Evolutionary conservation across 23 red algal genomes (phyloP).

Genomic region (Agarophyton chilense): DNA sequence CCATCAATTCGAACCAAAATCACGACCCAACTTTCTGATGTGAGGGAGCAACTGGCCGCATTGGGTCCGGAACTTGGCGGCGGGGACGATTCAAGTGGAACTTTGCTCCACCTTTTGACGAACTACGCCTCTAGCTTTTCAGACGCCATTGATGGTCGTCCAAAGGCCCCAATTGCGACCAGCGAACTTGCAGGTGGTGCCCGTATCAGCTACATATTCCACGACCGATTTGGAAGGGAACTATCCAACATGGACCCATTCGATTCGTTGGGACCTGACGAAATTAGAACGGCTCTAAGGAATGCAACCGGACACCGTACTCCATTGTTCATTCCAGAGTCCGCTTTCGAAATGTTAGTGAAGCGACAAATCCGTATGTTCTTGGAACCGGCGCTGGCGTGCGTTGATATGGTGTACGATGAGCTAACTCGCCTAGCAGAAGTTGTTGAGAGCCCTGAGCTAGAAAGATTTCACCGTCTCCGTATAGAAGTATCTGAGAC

Average conservation of each 20-base stretch:
- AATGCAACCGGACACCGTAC: conserved; percentile 96
- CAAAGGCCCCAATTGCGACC: conserved; percentile 73
- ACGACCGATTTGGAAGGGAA: conserved; percentile 85
- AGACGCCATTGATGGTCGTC: conserved; percentile 86
- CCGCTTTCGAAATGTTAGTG: conserved; percentile 91
- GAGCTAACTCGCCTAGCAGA: conserved; percentile 81
- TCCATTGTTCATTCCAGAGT: conserved; percentile 96
- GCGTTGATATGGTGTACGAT: conserved; percentile 94
- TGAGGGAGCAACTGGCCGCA: conserved; percentile 62
- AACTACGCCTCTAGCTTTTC: conserved; percentile 83
- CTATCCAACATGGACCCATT: conserved; percentile 86
- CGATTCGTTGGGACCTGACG: conserved; percentile 83
- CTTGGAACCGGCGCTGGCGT: conserved; percentile 78
- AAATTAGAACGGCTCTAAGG: conserved; percentile 96
- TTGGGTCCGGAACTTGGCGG: conserved; percentile 74
- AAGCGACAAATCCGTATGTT: conserved; percentile 88
- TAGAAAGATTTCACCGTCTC: conserved; percentile 82
- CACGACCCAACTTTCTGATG: conserved; percentile 70
- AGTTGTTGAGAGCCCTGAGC: conserved; percentile 68
- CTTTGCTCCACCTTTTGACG: conserved; percentile 88
- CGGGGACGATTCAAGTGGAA: conserved; percentile 64
- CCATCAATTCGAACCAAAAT: conserved; percentile 86
- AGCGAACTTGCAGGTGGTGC: conserved; percentile 90
- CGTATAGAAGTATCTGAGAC: conserved; percentile 70
- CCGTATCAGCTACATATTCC: conserved; percentile 94